Conservation (phyloP, 2,329 filamentous ascomycete species). For the Nectriaceae sp. region DNA sequence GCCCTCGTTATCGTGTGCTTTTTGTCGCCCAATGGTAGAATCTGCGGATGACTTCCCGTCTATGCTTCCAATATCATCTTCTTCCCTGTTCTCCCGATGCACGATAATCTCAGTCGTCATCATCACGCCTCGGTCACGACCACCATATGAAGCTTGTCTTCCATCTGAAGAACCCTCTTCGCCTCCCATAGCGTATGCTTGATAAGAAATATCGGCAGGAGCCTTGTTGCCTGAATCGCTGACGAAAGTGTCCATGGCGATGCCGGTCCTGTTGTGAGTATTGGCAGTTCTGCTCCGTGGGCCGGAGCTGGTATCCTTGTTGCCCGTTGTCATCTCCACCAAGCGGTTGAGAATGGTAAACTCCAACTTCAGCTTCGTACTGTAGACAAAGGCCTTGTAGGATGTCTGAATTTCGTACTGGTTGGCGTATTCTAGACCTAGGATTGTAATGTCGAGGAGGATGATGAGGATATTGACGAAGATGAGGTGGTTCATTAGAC, state of each 20-base stretch:
- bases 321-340: conserved; percentile 33
- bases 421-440: conserved; percentile 39
- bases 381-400: conserved; percentile 41
- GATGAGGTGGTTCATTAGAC: conserved; percentile 42
- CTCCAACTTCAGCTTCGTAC: conserved; percentile 42
- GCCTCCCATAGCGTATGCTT: conserved; percentile 27
- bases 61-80: conserved; percentile 20
- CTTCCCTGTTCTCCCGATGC: conserved; percentile 17
- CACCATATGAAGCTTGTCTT: neutral
- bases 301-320: conserved; percentile 26
- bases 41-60: conserved; percentile 15
- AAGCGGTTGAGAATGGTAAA: conserved; percentile 43
- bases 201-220: conserved; percentile 17
- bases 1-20: conserved; percentile 13
- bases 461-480: conserved; percentile 49
- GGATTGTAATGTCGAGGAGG: conserved; percentile 44
- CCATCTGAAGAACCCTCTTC: conserved; percentile 9
- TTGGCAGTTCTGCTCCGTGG: conserved; percentile 17
- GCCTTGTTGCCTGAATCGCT: conserved; percentile 15
- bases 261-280: conserved; percentile 15
- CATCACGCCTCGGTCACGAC: conserved; percentile 19
- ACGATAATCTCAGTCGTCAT: conserved; percentile 29
- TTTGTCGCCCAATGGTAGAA: conserved; percentile 16
- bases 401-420: conserved; percentile 39
- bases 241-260: conserved; percentile 23